phyloP scores from a whole-genome alignment of 257 asterid genomes.

The Nicotiana tabacum region DNA sequence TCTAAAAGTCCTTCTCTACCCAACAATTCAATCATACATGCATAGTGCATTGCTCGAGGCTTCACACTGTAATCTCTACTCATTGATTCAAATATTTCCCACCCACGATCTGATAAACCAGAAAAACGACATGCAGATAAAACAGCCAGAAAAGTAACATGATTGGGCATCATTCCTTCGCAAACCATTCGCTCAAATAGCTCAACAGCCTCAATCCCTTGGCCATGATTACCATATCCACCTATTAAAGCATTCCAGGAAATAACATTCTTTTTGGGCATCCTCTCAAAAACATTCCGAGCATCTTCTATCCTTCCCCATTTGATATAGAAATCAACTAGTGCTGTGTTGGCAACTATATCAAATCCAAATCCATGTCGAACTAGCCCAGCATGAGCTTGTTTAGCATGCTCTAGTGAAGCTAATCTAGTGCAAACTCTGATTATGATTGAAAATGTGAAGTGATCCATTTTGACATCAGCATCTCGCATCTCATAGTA shows the following conservation, averaged over 20 bases:
- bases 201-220: slow-evolving; percentile 65
- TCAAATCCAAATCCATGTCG: slow-evolving; percentile 71
- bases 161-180: slow-evolving; percentile 66
- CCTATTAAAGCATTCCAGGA: slow-evolving; percentile 84
- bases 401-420: slow-evolving; percentile 75
- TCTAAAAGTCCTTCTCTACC: slow-evolving; percentile 78
- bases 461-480: slow-evolving; percentile 71
- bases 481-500: slow-evolving; percentile 69
- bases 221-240: slow-evolving; percentile 76
- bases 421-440: slow-evolving; percentile 77
- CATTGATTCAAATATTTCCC: slow-evolving; percentile 79
- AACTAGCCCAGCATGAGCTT: slow-evolving; percentile 85
- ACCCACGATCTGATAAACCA: slow-evolving; percentile 60
- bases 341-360: slow-evolving; percentile 69
- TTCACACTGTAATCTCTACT: slow-evolving; percentile 52
- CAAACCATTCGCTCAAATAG: slow-evolving; percentile 61
- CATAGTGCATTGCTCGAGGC: slow-evolving; percentile 85
- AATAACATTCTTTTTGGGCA: slow-evolving; percentile 61
- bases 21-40: slow-evolving; percentile 74
- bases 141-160: slow-evolving; percentile 77
- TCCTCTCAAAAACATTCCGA: slow-evolving; percentile 55
- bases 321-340: slow-evolving; percentile 81
- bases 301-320: slow-evolving; percentile 95
- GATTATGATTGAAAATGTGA: slow-evolving; percentile 60
- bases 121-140: slow-evolving; percentile 77